phyloP scores from a whole-genome alignment of 352 stramenopile species.

The Phytophthora pisi region DNA sequence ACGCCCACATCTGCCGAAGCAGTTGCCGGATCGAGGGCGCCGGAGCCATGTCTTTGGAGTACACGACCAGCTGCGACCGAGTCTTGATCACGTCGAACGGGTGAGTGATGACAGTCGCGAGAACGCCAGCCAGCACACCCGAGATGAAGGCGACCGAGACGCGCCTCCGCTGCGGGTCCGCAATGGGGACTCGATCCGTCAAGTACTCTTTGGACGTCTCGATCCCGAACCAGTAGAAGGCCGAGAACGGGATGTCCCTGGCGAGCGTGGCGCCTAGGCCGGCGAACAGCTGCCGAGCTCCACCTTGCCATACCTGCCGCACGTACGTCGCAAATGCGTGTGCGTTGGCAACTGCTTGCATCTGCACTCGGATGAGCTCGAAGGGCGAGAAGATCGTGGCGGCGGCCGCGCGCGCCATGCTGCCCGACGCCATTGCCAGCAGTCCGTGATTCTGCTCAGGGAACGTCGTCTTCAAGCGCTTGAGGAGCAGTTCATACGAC shows the following conservation, averaged over 20 bases:
- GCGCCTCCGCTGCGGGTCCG: constrained; percentile 35
- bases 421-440: constrained; percentile 59
- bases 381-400: constrained; percentile 84
- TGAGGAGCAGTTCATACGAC: constrained; percentile 87
- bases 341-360: constrained; percentile 72
- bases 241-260: constrained; percentile 95
- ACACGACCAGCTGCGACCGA: constrained; percentile 71
- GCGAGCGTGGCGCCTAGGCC: constrained; percentile 91
- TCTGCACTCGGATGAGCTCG: constrained; percentile 88
- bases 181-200: constrained; percentile 28
- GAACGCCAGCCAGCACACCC: constrained; percentile 74
- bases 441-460: constrained; percentile 46
- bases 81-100: constrained; percentile 97
- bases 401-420: constrained; percentile 52
- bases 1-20: constrained; percentile 51
- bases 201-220: constrained; percentile 81
- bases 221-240: constrained; percentile 93
- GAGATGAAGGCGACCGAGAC: constrained; percentile 83
- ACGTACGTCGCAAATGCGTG: constrained; percentile 59
- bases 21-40: constrained; percentile 45
- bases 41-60: constrained; percentile 34
- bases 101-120: constrained; percentile 92
- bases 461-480: constrained; percentile 39
- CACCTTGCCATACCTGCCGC: constrained; percentile 44
- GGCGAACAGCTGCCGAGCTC: constrained; percentile 51